These are phyloP conservation scores for Cantharellus anzutake DNA, from an alignment of 768 basidiomycete species.

Conservation along the genomic window DNA sequence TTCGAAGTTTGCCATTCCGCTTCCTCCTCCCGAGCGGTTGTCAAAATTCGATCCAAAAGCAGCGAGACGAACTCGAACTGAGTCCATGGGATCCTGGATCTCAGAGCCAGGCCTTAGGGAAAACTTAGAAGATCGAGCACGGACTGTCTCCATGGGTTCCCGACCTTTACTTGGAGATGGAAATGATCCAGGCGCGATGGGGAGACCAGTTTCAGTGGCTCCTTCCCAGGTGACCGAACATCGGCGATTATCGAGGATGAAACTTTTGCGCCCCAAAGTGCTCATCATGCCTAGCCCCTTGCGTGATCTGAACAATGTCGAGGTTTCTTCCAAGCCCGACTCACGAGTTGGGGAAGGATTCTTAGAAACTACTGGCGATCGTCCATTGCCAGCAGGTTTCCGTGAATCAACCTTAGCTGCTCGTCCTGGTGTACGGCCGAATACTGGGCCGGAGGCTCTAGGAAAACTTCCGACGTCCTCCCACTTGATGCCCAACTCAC, in stretches of 20 bases:
- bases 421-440: slow-evolving; percentile 23
- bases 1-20: slow-evolving; percentile 51
- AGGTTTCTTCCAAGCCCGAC: slow-evolving; percentile 15
- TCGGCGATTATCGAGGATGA: slow-evolving; percentile 26
- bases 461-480: slow-evolving; percentile 9
- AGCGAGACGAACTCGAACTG: slow-evolving; percentile 33
- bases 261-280: slow-evolving; percentile 75
- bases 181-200: not conserved
- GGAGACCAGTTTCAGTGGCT: not conserved
- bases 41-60: slow-evolving; percentile 73
- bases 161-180: not conserved
- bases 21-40: slow-evolving; percentile 37
- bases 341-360: slow-evolving; percentile 33
- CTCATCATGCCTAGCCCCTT: slow-evolving; percentile 87
- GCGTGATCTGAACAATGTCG: slow-evolving; percentile 1
- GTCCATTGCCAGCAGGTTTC: slow-evolving; percentile 51
- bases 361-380: slow-evolving; percentile 43
- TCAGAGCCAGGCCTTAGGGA: slow-evolving; percentile 1
- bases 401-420: not conserved
- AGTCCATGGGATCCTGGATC: slow-evolving; percentile 26
- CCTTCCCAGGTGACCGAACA: not conserved
- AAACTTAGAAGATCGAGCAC: not conserved
- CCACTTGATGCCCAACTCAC: slow-evolving; percentile 64
- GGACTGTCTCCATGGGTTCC: not conserved
- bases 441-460: not conserved